Evolutionary conservation across 2,329 filamentous ascomycete genomes (phyloP).

Genomic region (Fusarium temperatum): DNA sequence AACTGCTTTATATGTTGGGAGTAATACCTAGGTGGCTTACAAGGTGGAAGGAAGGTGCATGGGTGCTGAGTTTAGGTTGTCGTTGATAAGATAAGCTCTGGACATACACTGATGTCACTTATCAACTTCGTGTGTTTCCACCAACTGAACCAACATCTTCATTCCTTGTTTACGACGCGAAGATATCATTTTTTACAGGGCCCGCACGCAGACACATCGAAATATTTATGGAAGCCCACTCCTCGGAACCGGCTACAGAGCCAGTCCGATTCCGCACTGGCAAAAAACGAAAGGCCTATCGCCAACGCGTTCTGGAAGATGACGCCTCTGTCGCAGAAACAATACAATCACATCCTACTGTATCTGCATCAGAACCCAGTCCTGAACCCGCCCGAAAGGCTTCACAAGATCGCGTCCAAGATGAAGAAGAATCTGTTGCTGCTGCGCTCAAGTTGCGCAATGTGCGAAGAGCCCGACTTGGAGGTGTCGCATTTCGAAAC

Average conservation of each 20-base stretch:
- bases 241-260: constrained; percentile 20
- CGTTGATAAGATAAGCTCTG: constrained; percentile 30
- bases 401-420: constrained; percentile 40
- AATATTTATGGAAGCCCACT: constrained; percentile 29
- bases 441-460: constrained; percentile 65
- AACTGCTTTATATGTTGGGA: neutral
- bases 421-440: constrained; percentile 50
- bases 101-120: constrained; percentile 27
- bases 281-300: constrained; percentile 69
- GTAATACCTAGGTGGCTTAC: neutral
- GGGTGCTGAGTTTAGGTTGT: neutral
- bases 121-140: neutral
- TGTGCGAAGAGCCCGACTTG: constrained; percentile 57
- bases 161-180: constrained; percentile 2
- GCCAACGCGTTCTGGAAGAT: constrained; percentile 57
- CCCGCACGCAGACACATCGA: neutral
- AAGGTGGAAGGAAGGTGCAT: neutral
- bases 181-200: neutral
- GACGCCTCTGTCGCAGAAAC: constrained; percentile 20
- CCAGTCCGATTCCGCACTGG: constrained; percentile 62
- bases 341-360: constrained; percentile 1
- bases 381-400: constrained; percentile 2
- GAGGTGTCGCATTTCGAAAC: constrained; percentile 66
- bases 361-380: neutral
- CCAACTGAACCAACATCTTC: neutral